These are phyloP conservation scores for Phytophthora nicotianae DNA, from an alignment of 352 stramenopile genomes.

Conservation along the genomic window DNA sequence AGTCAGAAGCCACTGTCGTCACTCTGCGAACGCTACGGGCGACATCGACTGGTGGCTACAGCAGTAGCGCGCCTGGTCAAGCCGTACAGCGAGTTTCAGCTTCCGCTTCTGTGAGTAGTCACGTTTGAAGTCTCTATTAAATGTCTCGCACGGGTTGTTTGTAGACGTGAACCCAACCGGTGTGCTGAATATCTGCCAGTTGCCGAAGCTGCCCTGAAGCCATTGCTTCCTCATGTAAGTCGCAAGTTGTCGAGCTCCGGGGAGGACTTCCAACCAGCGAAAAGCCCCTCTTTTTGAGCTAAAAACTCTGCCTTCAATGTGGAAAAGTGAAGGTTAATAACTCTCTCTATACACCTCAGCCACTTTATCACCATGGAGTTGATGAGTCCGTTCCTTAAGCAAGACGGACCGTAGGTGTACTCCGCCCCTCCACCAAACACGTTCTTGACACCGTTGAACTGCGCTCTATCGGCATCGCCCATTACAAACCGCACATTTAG, in stretches of 20 bases:
- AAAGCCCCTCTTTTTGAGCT: not conserved
- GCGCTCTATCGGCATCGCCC: constrained; percentile 10
- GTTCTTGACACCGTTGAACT: constrained; percentile 7
- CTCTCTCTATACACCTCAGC: not conserved
- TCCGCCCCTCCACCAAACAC: not conserved
- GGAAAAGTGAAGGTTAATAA: constrained; percentile 11
- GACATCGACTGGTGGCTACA: not conserved
- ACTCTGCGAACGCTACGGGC: too few relatives aligned
- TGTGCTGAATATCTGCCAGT: not conserved
- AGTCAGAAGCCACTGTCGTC: too few relatives aligned
- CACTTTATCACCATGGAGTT: not conserved
- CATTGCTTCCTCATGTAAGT: constrained; percentile 13
- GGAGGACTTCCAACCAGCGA: not conserved
- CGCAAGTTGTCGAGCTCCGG: not conserved
- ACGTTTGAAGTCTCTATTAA: not conserved
- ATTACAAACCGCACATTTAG: constrained; percentile 1
- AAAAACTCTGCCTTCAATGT: not conserved
- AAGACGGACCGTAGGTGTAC: constrained; percentile 1
- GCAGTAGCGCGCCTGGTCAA: not conserved
- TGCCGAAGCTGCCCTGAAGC: not conserved
- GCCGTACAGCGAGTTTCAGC: not conserved
- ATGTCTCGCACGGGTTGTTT: not conserved
- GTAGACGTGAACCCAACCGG: not conserved
- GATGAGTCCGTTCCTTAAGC: not conserved
- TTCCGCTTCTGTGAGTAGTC: not conserved